These are phyloP conservation scores for Gnaphalium uliginosum DNA, from an alignment of 129 eudicot species.

Conservation along the genomic window DNA sequence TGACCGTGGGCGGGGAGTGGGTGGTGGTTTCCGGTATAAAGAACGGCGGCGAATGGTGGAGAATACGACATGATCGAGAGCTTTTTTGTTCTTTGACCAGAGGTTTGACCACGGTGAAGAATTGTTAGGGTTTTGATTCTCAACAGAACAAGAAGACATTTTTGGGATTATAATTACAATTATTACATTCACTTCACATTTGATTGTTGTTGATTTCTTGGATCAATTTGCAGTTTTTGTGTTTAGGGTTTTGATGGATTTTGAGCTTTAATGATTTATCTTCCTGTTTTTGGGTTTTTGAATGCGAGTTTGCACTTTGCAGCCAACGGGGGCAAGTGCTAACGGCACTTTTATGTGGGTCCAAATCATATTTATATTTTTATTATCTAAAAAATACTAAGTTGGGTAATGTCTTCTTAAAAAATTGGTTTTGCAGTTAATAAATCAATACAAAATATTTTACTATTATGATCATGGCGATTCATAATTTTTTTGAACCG, in stretches of 20 bases:
- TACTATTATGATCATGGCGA: no score
- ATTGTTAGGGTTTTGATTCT: constrained; percentile 37
- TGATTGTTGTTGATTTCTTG: constrained; percentile 1
- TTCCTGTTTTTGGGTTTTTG: background rate
- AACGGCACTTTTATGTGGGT: constrained; percentile 7
- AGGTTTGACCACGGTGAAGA: constrained; percentile 43
- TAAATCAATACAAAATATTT: no score
- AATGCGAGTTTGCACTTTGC: background rate
- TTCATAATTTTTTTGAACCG: no score
- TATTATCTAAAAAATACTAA: no score
- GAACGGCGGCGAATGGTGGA: constrained; percentile 58
- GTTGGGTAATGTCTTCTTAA: no score
- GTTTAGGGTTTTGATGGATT: background rate
- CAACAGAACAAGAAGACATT: constrained; percentile 48
- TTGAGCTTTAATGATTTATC: background rate
- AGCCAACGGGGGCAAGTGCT: background rate
- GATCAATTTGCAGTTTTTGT: background rate
- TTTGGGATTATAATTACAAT: background rate
- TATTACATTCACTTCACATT: constrained; percentile 21
- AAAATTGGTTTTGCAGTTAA: no score
- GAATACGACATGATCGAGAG: constrained; percentile 47
- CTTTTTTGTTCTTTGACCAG: constrained; percentile 60
- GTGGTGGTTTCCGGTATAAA: constrained; percentile 34
- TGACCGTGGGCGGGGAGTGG: constrained; percentile 23
- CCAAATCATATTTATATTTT: background rate